A percentile compares a stretch with the other conserved stretches of the same genome.
phyloP scores from a whole-genome alignment of 2,329 filamentous ascomycete genomes.

The Fusarium phyllophilum region DNA sequence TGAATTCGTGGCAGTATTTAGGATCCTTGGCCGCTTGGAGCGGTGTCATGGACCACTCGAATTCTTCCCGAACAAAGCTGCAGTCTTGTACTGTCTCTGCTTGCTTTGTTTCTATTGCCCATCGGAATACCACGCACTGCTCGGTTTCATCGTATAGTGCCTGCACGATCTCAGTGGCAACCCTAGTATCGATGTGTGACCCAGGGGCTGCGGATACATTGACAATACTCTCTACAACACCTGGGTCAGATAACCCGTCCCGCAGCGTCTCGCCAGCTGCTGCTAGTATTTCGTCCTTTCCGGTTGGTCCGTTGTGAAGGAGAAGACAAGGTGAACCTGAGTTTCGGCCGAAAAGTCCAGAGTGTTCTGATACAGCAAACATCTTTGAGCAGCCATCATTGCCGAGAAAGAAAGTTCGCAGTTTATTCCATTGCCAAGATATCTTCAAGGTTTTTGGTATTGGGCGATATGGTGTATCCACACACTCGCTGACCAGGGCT shows the following conservation, averaged over 20 bases:
- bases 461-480: conserved; percentile 21
- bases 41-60: conserved; percentile 32
- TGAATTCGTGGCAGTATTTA: conserved; percentile 34
- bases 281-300: conserved; percentile 28
- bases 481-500: conserved; percentile 32
- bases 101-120: conserved; percentile 28
- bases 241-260: conserved; percentile 18
- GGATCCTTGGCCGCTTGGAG: conserved; percentile 16
- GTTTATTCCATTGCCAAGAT: conserved; percentile 36
- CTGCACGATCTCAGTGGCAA: conserved; percentile 29
- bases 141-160: conserved; percentile 24
- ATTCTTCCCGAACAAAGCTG: conserved; percentile 23
- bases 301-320: conserved; percentile 29
- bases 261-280: conserved; percentile 27
- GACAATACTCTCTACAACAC: conserved; percentile 27
- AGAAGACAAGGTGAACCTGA: conserved; percentile 26
- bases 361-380: conserved; percentile 34
- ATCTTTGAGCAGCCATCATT: conserved; percentile 28
- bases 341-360: conserved; percentile 21
- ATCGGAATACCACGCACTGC: conserved; percentile 25
- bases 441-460: conserved; percentile 27
- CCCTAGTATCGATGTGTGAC: conserved; percentile 17
- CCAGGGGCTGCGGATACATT: conserved; percentile 27
- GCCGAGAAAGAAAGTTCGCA: conserved; percentile 32
- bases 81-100: conserved; percentile 14